These are phyloP conservation scores for Prototheca cutis DNA, from an alignment of 163 green algal genomes.

Conservation along the genomic window DNA sequence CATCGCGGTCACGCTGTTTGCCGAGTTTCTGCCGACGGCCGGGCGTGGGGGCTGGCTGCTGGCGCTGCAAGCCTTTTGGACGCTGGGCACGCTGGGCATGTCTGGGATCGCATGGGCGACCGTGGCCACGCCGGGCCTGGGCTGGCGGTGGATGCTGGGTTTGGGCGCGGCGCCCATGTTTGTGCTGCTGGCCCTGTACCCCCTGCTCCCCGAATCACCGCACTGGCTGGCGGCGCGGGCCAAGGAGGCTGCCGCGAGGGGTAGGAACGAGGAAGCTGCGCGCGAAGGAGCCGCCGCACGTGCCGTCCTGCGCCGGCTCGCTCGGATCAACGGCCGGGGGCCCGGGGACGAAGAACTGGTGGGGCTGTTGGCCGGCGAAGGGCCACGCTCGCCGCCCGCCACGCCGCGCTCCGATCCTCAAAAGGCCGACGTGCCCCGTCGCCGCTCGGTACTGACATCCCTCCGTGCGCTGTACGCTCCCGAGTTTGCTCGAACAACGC, in stretches of 20 bases:
- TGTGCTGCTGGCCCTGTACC: conserved; percentile 48
- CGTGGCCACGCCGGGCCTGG: conserved; percentile 16
- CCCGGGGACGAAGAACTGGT: not conserved
- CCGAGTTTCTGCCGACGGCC: conserved; percentile 55
- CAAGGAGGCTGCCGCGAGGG: too few relatives aligned
- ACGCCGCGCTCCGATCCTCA: not conserved
- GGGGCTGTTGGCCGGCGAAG: not conserved
- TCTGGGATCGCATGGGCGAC: not conserved
- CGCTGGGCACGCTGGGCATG: conserved; percentile 35
- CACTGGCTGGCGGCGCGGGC: conserved; percentile 43
- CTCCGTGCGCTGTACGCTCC: conserved; percentile 1
- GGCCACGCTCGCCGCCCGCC: not conserved
- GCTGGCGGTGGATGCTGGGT: conserved; percentile 65
- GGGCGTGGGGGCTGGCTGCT: conserved; percentile 48
- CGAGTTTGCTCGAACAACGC: conserved; percentile 33
- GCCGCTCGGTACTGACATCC: not conserved
- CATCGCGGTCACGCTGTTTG: conserved; percentile 62
- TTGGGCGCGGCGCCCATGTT: conserved; percentile 52
- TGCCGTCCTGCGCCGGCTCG: conserved; percentile 35
- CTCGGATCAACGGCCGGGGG: conserved; percentile 28
- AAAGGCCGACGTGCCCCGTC: not conserved
- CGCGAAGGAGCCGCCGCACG: too few relatives aligned
- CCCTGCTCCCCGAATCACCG: conserved; percentile 60
- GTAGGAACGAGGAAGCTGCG: too few relatives aligned
- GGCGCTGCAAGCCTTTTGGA: conserved; percentile 63